phyloP scores from a whole-genome alignment of 495 filamentous ascomycete genomes.

The Podospora conica region DNA sequence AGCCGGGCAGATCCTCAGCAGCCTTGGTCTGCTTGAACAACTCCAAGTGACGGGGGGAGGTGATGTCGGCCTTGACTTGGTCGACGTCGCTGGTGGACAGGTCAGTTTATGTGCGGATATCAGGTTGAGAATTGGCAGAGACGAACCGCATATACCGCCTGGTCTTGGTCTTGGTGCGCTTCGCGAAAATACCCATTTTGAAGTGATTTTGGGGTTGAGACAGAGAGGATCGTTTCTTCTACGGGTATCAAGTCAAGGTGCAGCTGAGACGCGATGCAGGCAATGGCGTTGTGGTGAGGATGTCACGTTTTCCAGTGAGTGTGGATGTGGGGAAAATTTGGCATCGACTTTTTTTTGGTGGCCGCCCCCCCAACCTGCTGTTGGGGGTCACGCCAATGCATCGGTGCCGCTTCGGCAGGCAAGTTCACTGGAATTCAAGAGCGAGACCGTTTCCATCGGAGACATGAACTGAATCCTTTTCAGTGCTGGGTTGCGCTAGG shows the following conservation, averaged over 20 bases:
- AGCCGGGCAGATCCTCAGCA: slow-evolving; percentile 75
- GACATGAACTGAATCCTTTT: background rate
- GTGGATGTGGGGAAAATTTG: slow-evolving; percentile 1
- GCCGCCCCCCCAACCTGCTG: background rate
- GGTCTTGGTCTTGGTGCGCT: slow-evolving; percentile 56
- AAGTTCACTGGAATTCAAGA: background rate
- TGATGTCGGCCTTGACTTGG: slow-evolving; percentile 76
- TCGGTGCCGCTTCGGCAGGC: background rate
- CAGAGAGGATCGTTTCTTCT: background rate
- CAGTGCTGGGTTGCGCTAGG: too few relatives aligned
- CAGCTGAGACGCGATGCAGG: background rate
- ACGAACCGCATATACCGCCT: slow-evolving; percentile 45
- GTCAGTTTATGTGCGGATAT: too few relatives aligned
- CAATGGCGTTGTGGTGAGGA: background rate
- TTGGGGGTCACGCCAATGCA: background rate
- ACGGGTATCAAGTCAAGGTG: background rate
- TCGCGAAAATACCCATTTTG: slow-evolving; percentile 48
- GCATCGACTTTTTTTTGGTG: background rate
- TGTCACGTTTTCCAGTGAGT: background rate
- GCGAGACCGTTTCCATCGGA: background rate
- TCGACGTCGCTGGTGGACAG: slow-evolving; percentile 63
- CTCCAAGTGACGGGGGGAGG: slow-evolving; percentile 65
- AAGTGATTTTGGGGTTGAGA: background rate
- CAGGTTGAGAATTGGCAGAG: too few relatives aligned
- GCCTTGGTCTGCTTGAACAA: slow-evolving; percentile 73